Evolutionary conservation across 1,284 basidiomycete species (phyloP).

Genomic region (Papiliotrema nemorosa): DNA sequence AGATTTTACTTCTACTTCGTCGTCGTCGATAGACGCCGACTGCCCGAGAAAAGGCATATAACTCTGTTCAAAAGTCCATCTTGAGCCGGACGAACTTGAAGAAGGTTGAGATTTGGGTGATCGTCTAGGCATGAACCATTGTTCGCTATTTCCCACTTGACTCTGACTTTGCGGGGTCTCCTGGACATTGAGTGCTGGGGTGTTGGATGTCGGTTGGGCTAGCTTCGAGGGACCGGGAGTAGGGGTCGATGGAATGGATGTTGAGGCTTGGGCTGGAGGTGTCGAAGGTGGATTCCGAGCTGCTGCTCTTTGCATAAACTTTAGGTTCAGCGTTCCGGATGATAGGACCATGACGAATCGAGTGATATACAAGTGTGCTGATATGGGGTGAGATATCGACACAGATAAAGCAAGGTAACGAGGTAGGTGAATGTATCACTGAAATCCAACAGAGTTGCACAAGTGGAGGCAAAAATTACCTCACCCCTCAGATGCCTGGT

Average conservation of each 20-base stretch:
- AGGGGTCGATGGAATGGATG: constrained; percentile 4
- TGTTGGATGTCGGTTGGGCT: background rate
- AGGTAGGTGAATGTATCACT: too few species aligned
- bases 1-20: background rate
- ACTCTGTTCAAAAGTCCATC: constrained; percentile 25
- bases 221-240: constrained; percentile 3
- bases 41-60: constrained; percentile 26
- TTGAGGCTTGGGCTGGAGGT: too few species aligned
- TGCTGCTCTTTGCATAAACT: constrained; percentile 48
- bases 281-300: constrained; percentile 15
- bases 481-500: too few species aligned
- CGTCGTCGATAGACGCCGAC: background rate
- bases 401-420: too few species aligned
- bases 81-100: background rate
- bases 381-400: too few species aligned
- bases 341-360: constrained; percentile 39
- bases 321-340: constrained; percentile 42
- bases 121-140: constrained; percentile 9
- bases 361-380: too few species aligned
- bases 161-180: too few species aligned
- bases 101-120: background rate
- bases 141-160: constrained; percentile 1
- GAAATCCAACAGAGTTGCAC: too few species aligned
- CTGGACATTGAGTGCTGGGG: background rate
- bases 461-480: too few species aligned